phyloP scores from a whole-genome alignment of 2,329 filamentous ascomycete species.

The Colletotrichum tanaceti region DNA sequence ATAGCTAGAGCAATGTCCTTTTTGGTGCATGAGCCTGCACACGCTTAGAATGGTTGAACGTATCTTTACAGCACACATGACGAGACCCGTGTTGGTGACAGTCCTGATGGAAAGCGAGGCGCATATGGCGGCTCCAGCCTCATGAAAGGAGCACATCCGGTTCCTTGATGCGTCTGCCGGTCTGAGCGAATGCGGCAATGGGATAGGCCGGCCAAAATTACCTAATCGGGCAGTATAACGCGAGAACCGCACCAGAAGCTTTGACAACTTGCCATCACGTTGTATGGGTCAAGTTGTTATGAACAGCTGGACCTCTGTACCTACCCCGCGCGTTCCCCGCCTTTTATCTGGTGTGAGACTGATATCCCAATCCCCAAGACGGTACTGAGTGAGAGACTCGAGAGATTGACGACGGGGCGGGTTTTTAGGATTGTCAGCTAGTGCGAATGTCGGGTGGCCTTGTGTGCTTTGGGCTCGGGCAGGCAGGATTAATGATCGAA shows the following conservation, averaged over 20 bases:
- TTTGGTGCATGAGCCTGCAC: slow-evolving; percentile 20
- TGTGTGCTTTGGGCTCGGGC: not conserved
- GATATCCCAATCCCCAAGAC: slow-evolving; percentile 18
- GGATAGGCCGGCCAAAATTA: slow-evolving; percentile 7
- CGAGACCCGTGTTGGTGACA: not conserved
- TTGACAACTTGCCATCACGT: not conserved
- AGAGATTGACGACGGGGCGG: slow-evolving; percentile 1
- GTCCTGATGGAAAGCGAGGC: not conserved
- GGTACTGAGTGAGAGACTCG: slow-evolving; percentile 22
- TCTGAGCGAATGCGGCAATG: slow-evolving; percentile 6
- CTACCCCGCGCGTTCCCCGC: slow-evolving; percentile 40
- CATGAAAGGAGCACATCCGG: not conserved
- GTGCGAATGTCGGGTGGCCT: not conserved
- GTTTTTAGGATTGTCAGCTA: no score
- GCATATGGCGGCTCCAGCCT: not conserved
- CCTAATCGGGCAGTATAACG: slow-evolving; percentile 22
- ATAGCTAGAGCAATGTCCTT: slow-evolving; percentile 3
- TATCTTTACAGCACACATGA: not conserved
- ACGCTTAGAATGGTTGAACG: not conserved
- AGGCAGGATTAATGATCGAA: no score
- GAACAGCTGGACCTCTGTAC: slow-evolving; percentile 9
- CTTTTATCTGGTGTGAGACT: slow-evolving; percentile 12
- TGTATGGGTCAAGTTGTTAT: not conserved
- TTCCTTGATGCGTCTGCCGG: not conserved
- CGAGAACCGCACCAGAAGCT: slow-evolving; percentile 2